Evolutionary conservation across 225 moss, liverwort and hornwort genomes (phyloP), one percentile per base, ranked within the genome.

Genomic region (Rhytidiadelphus loreus): DNA sequence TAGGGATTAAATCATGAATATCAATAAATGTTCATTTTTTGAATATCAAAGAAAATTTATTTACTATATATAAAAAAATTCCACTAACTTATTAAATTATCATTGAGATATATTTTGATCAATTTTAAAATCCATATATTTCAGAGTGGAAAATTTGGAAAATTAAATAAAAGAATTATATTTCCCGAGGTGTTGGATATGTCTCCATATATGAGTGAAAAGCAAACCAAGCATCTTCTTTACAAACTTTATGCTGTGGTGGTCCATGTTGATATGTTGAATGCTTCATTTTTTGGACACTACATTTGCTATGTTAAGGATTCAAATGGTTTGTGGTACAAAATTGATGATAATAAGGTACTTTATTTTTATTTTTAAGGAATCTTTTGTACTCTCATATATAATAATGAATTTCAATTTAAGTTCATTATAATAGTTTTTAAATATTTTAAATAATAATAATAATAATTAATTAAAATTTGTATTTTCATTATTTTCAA

Each of bases 201-300:
- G 55, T 92, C 94, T 75, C 93, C 96, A 11, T 97, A 96, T 68
- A 96, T 95, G 95, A 99, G 96, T 94, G 92, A 88, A 46, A 95
- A 93, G 66, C 91, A 92, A 50, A 91, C 91, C 63, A 85, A 86
- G 60, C 91, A 93, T 83, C 93, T 85, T 55, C 77, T 91, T 33
- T 99, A 97, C 70, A 89, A 32, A 89, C 96, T 99, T 29, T 99
- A 96, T 83, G 97, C 94, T 11, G 93, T 97, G 4, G 96, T 99
- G 52, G 99, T 99, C 16, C 99, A 99, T 88, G 93, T 99, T 13
- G 99, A 99, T 81, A 97, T 99, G 99, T 93, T 99, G 11, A 99
- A 99, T 91, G 99, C 99, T 71, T 97, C 99, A 63, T 99, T 99
- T 92, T 99, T 99, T 93, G 99, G 99, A 72, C 99, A 99, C 74